Evolutionary conservation across 2,329 filamentous ascomycete species (phyloP).

Genomic region (Hirsutella rhossiliensis): DNA sequence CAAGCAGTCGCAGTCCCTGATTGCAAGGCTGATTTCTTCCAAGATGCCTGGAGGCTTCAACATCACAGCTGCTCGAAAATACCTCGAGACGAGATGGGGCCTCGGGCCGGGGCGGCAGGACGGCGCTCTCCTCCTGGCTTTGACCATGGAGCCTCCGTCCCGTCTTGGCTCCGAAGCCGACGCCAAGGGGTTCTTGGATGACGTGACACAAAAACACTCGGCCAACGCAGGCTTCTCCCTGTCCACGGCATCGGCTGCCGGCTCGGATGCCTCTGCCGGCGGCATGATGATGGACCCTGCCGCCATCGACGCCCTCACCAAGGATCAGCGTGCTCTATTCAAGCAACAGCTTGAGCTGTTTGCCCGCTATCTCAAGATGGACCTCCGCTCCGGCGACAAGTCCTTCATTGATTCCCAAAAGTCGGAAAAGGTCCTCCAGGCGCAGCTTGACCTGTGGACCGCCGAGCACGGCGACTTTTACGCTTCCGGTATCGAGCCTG

Average conservation of each 20-base stretch:
- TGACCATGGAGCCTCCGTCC: conserved; percentile 84
- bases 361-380: conserved; percentile 92
- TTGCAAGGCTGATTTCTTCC: conserved; percentile 90
- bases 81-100: conserved; percentile 89
- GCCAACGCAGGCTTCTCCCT: conserved; percentile 71
- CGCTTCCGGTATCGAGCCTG: conserved; percentile 83
- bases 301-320: conserved; percentile 90
- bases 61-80: conserved; percentile 90
- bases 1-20: conserved; percentile 87
- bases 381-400: conserved; percentile 93
- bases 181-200: conserved; percentile 85
- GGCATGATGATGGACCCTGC: conserved; percentile 99
- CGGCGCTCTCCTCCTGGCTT: conserved; percentile 72
- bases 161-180: conserved; percentile 84
- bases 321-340: conserved; percentile 90
- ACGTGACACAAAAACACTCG: conserved; percentile 82
- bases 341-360: conserved; percentile 96
- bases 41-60: conserved; percentile 99
- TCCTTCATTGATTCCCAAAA: conserved; percentile 75
- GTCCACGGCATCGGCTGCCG: conserved; percentile 61
- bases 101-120: conserved; percentile 80
- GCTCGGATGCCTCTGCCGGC: conserved; percentile 54
- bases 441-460: conserved; percentile 89
- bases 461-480: conserved; percentile 96
- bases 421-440: conserved; percentile 76